These are phyloP conservation scores for Lactarius akahatsu DNA, from an alignment of 768 basidiomycete species.

Conservation along the genomic window DNA sequence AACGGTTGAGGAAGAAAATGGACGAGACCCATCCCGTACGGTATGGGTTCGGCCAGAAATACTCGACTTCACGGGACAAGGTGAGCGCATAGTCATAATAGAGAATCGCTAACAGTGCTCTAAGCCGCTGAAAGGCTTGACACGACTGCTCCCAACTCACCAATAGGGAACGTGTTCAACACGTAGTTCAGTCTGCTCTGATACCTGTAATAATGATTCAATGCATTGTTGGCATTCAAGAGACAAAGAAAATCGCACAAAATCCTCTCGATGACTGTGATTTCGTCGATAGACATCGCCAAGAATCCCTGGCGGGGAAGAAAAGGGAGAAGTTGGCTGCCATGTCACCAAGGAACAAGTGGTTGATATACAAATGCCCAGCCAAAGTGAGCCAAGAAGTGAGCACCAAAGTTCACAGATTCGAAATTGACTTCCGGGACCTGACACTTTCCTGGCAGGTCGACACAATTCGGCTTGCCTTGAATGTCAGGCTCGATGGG, in stretches of 20 bases:
- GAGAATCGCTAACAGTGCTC: slow-evolving; percentile 21
- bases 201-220: background rate
- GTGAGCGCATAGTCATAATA: slow-evolving; percentile 31
- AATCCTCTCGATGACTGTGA: too few relatives aligned
- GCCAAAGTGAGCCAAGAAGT: too few relatives aligned
- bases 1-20: slow-evolving; percentile 30
- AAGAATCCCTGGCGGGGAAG: background rate
- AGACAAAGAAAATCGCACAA: background rate
- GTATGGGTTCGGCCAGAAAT: slow-evolving; percentile 22
- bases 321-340: background rate
- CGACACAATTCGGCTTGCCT: too few relatives aligned
- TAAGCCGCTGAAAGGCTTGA: background rate
- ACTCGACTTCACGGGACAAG: slow-evolving; percentile 26
- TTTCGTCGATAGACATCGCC: background rate
- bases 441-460: too few relatives aligned
- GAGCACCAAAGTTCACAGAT: too few relatives aligned
- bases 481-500: too few relatives aligned
- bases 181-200: background rate
- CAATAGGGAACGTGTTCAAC: background rate
- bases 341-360: background rate
- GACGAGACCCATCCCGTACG: slow-evolving; percentile 8
- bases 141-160: background rate
- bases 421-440: too few relatives aligned
- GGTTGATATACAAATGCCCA: too few relatives aligned
- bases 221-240: too few relatives aligned